Evolutionary conservation across 306 rosid species (phyloP), one percentile per base, ranked within the genome.

Genomic region (Cicer pinnatifidum): DNA sequence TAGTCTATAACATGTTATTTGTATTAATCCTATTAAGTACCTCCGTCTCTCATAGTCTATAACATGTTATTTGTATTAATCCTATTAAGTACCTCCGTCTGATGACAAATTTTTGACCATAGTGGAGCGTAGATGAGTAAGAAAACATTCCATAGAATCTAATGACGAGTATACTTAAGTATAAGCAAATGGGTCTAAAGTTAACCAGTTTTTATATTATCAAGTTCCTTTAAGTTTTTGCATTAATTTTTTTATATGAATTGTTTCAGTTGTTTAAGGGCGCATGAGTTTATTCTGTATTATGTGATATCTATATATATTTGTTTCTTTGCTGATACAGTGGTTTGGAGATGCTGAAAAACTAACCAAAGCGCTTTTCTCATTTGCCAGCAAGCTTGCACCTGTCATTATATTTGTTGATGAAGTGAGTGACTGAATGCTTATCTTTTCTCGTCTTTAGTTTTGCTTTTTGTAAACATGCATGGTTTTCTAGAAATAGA

Each of bases 301-400:
- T 35, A 41, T 71, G 64, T 48, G 54, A 37, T 39, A 20, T 46
- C 67, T 82, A 58, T 59, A n/a, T 62, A 40, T 58, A n/a, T 57
- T 75, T 80, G 12, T 72, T 59, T 61, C 33, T 79, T 76, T 69
- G 65, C 39, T 72, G 67, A 67, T 79, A 76, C 92, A 94, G 97
- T 94, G 99, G 97, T 94, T 94, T 60, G 99, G 99, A 71, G 97
- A 94, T 81, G 97, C 99, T 71, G 99, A 94, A 86, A 94, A 94
- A 91, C 89, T 94, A 76, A 94, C 97, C 47, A 94, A 91, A 74
- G 96, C 99, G 11, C 95, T 94, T 53, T 94, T 94, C 88, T 94
- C 99, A 79, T 94, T 91, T 72, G 97, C 99, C 72, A 84, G 97
- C 92, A 94, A 88, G 87, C 91, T 94, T 80, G 86, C 97, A 75